Base-by-base conservation (phyloP, 2,329 filamentous ascomycete genomes). In the Erysiphe pulchra region DNA sequence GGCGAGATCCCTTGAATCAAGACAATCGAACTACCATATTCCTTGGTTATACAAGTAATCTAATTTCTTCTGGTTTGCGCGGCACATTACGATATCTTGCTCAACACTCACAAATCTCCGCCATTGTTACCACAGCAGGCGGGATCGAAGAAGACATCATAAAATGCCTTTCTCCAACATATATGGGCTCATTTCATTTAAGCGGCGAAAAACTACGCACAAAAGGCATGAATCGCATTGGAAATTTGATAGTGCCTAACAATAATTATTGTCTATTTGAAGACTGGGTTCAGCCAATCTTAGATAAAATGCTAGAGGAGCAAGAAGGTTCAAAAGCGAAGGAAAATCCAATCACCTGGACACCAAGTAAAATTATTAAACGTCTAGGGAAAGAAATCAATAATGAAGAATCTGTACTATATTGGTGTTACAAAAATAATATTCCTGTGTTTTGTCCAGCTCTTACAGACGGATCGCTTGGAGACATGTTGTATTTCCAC, bases 401-500 rank as follows among this genome's bases (percentile, higher is more conserved):
- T 61, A 74, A 95, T 60, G 82, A 92, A 62, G 69, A 77, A 14
- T 92, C 81, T 0, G 85, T 95, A 18, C 90, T 86, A 60, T 57
- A 95, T 66, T 98, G 90, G 90, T 87, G 87, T 0, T 92, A 80
- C 65, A 90, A 86, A 64, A 95, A 98, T 63, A 68, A 90, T 60
- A 95, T 98, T 47, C 90, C 90, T 0, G 80, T 98, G 14, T 98
- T 98, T 66, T 95, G 87, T 58, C 90, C 90, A 0, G 90, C 90
- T 6, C 66, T 98, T 54, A 98, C 90, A 0, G 90, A 98, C 57
- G 90, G 90, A 16, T 92, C 83, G 54, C 64, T 98, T 17, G 90
- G 90, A 5, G 90, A 98, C 61, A 98, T 98, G 90, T 68, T 98
- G 37, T 95, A 94, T 63, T 95, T 98, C 61, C 87, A 98, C 64